These are phyloP conservation scores for Triticum turgidum DNA, from an alignment of 176 grass and related monocot genomes.

Conservation along the genomic window DNA sequence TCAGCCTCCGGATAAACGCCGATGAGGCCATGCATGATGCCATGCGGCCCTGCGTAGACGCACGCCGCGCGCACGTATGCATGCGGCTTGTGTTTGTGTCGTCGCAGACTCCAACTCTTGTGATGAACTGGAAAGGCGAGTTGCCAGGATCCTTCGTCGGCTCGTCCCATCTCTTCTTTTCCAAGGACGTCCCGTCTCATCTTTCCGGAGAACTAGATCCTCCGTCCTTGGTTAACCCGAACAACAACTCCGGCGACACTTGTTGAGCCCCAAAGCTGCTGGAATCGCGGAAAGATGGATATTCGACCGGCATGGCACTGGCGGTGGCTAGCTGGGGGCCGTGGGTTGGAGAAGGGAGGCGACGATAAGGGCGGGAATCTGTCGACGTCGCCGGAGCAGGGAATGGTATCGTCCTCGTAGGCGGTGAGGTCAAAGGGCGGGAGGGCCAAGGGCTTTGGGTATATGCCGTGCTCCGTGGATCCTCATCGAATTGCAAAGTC, in stretches of 20 bases:
- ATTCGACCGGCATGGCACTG: slow-evolving; percentile 3
- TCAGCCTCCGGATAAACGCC: not conserved
- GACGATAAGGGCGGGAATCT: slow-evolving; percentile 20
- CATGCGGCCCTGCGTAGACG: not conserved
- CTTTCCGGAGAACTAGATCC: slow-evolving; percentile 1
- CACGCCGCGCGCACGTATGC: not conserved
- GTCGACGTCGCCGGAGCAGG: slow-evolving; percentile 22
- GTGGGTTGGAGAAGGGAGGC: slow-evolving; percentile 20
- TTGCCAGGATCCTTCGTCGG: not conserved
- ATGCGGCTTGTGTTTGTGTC: slow-evolving; percentile 5
- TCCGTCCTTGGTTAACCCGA: slow-evolving; percentile 16
- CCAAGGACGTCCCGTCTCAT: not conserved
- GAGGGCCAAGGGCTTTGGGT: not conserved
- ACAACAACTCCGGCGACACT: not conserved
- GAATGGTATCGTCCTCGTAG: slow-evolving; percentile 37
- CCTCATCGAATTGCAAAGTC: slow-evolving; percentile 38
- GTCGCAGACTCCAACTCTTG: slow-evolving; percentile 33
- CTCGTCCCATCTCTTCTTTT: not conserved
- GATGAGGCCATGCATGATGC: not conserved
- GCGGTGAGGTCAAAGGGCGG: slow-evolving; percentile 30
- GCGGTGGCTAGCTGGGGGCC: slow-evolving; percentile 16
- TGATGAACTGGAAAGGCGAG: not conserved
- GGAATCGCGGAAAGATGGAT: slow-evolving; percentile 33
- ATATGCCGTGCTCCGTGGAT: slow-evolving; percentile 31
- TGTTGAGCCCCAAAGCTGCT: slow-evolving; percentile 25